phyloP scores from a whole-genome alignment of 805 yeast genomes.

The Yamadazyma tumulicola region DNA sequence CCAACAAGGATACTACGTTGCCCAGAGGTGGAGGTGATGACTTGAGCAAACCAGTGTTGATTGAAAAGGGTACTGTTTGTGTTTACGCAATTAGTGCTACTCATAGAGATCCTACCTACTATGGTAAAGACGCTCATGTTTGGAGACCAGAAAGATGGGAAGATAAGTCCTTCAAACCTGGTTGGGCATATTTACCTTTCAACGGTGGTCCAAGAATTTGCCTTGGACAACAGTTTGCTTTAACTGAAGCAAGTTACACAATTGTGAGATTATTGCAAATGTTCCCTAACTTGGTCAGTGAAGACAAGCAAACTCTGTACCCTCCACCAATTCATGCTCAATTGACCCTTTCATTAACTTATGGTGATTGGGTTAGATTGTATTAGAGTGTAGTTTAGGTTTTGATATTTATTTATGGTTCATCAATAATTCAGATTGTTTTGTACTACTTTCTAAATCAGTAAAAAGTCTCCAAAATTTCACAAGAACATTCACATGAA shows the following conservation, averaged over 20 bases:
- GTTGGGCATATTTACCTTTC: conserved; percentile 51
- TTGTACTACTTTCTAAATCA: too few species aligned
- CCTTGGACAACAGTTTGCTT: conserved; percentile 54
- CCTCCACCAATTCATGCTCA: conserved; percentile 17
- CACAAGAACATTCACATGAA: too few species aligned
- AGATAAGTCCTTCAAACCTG: conserved; percentile 26
- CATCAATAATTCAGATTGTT: too few species aligned
- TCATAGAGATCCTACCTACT: conserved; percentile 38
- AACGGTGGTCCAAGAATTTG: conserved; percentile 57
- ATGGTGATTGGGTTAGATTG: conserved; percentile 13
- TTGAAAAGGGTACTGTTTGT: conserved; percentile 42
- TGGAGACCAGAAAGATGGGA: conserved; percentile 51
- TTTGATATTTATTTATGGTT: background rate
- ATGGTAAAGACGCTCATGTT: conserved; percentile 43
- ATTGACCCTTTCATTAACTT: conserved; percentile 14
- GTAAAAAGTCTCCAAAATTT: too few species aligned
- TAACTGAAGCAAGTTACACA: conserved; percentile 48
- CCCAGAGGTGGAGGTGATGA: conserved; percentile 40
- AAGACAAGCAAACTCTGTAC: conserved; percentile 8
- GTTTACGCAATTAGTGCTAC: conserved; percentile 37
- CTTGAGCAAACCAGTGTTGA: conserved; percentile 32
- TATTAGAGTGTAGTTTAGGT: conserved; percentile 5
- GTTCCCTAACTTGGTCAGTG: conserved; percentile 19
- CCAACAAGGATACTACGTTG: conserved; percentile 29
- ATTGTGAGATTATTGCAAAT: conserved; percentile 31